Evolutionary conservation across 2,329 filamentous ascomycete genomes (phyloP).

Genomic region (Thelonectria discophora): DNA sequence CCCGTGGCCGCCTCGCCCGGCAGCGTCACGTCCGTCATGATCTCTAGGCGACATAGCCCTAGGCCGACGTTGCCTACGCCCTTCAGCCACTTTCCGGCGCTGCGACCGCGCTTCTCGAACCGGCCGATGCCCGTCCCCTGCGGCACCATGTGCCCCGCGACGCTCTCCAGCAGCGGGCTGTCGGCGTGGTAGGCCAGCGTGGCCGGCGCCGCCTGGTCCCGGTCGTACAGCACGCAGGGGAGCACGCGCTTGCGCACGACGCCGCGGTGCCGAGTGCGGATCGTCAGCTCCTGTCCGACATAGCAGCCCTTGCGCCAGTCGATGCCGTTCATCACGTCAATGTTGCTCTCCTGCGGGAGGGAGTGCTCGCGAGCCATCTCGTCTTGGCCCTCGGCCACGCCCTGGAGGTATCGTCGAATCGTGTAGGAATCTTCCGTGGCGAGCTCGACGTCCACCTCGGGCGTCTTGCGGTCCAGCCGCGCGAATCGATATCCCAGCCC

Average conservation of each 20-base stretch:
- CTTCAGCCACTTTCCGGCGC: slow-evolving; percentile 81
- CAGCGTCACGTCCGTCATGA: slow-evolving; percentile 83
- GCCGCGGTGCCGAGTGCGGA: slow-evolving; percentile 92
- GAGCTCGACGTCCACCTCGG: slow-evolving; percentile 55
- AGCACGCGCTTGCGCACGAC: slow-evolving; percentile 91
- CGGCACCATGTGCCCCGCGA: slow-evolving; percentile 51
- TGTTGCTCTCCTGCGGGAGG: slow-evolving; percentile 87
- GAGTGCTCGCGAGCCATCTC: slow-evolving; percentile 78
- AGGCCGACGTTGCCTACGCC: slow-evolving; percentile 88
- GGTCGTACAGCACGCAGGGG: slow-evolving; percentile 77
- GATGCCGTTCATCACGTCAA: slow-evolving; percentile 85
- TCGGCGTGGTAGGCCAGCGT: slow-evolving; percentile 58
- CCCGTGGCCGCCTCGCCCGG: slow-evolving; percentile 72
- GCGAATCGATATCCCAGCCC: slow-evolving; percentile 64
- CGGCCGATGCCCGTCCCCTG: slow-evolving; percentile 60
- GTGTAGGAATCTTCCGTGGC: slow-evolving; percentile 71
- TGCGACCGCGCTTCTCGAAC: slow-evolving; percentile 68
- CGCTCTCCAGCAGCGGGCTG: slow-evolving; percentile 36
- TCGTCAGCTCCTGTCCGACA: slow-evolving; percentile 94
- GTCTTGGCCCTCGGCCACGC: slow-evolving; percentile 83
- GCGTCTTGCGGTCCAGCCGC: slow-evolving; percentile 42
- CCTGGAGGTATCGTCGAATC: slow-evolving; percentile 79
- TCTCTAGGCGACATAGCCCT: slow-evolving; percentile 85
- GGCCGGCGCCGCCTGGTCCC: slow-evolving; percentile 49
- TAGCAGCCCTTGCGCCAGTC: slow-evolving; percentile 98